Conservation (phyloP, 306 rosid species). For the Cucurbita pepo region DNA sequence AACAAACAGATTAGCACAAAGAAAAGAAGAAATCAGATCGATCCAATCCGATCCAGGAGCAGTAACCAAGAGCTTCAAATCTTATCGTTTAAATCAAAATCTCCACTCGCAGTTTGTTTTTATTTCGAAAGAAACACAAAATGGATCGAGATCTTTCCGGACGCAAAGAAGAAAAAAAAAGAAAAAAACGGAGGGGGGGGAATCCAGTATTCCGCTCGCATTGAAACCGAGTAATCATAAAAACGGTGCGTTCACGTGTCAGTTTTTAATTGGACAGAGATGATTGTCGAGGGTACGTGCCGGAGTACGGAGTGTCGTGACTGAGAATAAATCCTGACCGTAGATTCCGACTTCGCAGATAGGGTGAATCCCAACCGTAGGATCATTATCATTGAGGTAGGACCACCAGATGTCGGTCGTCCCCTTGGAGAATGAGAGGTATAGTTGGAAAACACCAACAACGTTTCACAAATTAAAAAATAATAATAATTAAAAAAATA, state of each 20-base stretch:
- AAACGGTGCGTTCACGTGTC: background rate
- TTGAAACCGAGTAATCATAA: background rate
- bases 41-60: background rate
- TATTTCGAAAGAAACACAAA: background rate
- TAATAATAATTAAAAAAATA: too few relatives aligned
- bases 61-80: background rate
- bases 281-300: background rate
- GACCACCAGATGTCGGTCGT: background rate
- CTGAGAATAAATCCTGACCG: background rate
- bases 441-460: background rate
- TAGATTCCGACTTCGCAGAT: background rate
- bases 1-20: background rate
- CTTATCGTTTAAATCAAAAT: background rate
- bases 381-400: background rate
- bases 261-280: background rate
- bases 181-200: background rate
- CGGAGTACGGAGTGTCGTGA: background rate
- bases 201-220: background rate
- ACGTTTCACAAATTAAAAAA: background rate
- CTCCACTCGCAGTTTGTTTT: background rate
- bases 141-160: background rate
- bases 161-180: background rate
- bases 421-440: background rate
- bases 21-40: background rate
- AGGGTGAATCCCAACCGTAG: background rate